Conservation (phyloP, 345 rosid genomes). For the Excoecaria agallocha region DNA sequence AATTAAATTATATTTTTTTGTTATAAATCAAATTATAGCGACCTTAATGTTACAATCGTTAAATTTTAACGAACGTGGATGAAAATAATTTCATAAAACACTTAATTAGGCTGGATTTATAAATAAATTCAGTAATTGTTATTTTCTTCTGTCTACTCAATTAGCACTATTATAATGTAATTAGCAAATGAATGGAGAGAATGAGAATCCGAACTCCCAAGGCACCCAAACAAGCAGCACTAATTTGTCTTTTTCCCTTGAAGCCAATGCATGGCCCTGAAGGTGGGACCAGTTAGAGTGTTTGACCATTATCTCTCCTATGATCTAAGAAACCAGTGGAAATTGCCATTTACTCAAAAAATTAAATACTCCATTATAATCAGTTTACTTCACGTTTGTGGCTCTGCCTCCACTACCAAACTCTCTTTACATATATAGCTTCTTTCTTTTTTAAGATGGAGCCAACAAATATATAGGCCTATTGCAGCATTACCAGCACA, state of each 20-base stretch:
- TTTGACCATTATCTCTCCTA: constrained; percentile 9
- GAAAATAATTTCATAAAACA: too few relatives aligned
- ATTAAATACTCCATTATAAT: background rate
- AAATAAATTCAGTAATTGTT: too few relatives aligned
- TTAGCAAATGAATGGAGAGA: too few relatives aligned
- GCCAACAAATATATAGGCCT: background rate
- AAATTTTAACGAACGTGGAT: too few relatives aligned
- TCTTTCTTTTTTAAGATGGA: too few relatives aligned
- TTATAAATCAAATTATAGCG: too few relatives aligned
- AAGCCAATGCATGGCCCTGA: too few relatives aligned
- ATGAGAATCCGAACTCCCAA: background rate
- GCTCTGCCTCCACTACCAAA: background rate
- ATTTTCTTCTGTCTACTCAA: too few relatives aligned
- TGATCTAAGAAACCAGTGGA: constrained; percentile 1
- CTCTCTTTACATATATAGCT: background rate
- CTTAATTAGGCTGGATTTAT: too few relatives aligned
- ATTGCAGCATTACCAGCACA: background rate
- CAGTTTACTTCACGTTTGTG: background rate
- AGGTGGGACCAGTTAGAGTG: constrained; percentile 15
- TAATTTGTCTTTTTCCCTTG: constrained; percentile 1
- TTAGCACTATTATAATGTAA: too few relatives aligned
- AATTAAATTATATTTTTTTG: too few relatives aligned
- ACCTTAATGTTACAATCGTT: too few relatives aligned
- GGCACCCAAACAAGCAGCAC: background rate
- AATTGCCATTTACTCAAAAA: background rate